Evolutionary conservation across 345 rosid species (phyloP).

Genomic region (Corchorus olitorius): DNA sequence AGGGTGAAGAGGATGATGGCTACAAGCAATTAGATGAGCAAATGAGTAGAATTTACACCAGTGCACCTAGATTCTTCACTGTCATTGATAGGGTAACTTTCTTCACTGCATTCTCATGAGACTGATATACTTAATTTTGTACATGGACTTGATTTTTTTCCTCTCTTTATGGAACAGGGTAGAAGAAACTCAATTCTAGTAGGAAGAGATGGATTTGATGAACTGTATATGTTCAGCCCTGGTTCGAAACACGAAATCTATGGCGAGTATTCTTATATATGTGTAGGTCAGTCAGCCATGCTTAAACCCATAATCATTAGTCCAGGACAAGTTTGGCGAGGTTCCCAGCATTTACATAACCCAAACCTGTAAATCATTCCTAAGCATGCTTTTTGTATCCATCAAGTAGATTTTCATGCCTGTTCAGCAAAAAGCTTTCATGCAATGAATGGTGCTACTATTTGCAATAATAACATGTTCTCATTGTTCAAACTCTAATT

Average conservation of each 20-base stretch:
- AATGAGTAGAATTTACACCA: constrained; percentile 81
- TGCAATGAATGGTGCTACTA: not conserved
- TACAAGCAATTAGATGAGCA: constrained; percentile 62
- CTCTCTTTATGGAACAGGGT: constrained; percentile 49
- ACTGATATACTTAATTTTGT: not conserved
- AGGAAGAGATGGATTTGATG: constrained; percentile 72
- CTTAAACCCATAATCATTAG: constrained; percentile 56
- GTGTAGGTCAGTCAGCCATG: constrained; percentile 68
- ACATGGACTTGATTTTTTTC: not conserved
- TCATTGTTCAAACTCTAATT: not conserved
- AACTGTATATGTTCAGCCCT: constrained; percentile 81
- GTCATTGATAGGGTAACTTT: constrained; percentile 58
- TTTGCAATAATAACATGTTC: not conserved
- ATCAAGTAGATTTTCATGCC: not conserved
- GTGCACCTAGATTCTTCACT: constrained; percentile 68
- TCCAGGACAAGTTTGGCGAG: constrained; percentile 73
- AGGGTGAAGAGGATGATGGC: constrained; percentile 64
- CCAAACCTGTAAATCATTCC: constrained; percentile 52
- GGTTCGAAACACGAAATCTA: constrained; percentile 71
- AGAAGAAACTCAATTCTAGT: constrained; percentile 76
- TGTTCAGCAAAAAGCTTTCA: not conserved
- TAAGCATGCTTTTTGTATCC: not conserved
- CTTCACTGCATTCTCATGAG: not conserved
- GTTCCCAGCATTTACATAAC: constrained; percentile 65
- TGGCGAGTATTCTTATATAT: constrained; percentile 68